Percentiles rank a stretch among this genome's conserved stretches.
Conservation (phyloP, 2,329 filamentous ascomycete species). For the Dactylellina drechsleri region DNA sequence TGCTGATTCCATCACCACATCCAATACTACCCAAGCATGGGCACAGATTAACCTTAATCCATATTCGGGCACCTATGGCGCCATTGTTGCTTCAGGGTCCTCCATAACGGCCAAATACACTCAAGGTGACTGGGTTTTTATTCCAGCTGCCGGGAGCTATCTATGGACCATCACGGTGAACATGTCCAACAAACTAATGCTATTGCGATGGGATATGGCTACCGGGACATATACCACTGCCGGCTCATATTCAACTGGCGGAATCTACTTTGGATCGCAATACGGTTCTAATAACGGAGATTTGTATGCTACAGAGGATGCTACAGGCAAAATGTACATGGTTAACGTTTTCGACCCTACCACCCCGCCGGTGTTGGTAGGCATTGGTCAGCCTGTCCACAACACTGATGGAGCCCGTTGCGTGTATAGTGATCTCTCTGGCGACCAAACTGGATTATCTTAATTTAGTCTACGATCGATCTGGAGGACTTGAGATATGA, state of each 20-base stretch:
- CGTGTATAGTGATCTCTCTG: too few relatives aligned
- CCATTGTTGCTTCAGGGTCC: background rate
- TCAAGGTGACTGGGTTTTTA: slow-evolving; percentile 11
- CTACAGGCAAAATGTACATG: background rate
- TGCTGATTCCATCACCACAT: background rate
- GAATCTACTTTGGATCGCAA: background rate
- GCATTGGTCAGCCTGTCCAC: too few relatives aligned
- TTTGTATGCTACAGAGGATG: slow-evolving; percentile 2
- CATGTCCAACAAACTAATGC: background rate
- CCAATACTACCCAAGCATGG: background rate
- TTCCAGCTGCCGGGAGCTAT: slow-evolving; percentile 4
- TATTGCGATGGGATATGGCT: background rate
- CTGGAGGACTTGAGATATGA: too few relatives aligned
- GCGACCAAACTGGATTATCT: too few relatives aligned
- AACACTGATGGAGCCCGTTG: too few relatives aligned
- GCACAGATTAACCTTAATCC: slow-evolving; percentile 17
- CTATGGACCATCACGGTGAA: background rate
- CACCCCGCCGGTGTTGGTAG: background rate
- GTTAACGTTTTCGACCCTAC: slow-evolving; percentile 1
- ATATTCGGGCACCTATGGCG: slow-evolving; percentile 1
- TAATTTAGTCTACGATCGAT: too few relatives aligned
- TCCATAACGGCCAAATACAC: too few relatives aligned
- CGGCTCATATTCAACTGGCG: background rate
- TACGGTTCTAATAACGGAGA: slow-evolving; percentile 11
- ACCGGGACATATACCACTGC: background rate